Conservation (phyloP, 2,329 filamentous ascomycete genomes). For the Lecanicillium sp. region DNA sequence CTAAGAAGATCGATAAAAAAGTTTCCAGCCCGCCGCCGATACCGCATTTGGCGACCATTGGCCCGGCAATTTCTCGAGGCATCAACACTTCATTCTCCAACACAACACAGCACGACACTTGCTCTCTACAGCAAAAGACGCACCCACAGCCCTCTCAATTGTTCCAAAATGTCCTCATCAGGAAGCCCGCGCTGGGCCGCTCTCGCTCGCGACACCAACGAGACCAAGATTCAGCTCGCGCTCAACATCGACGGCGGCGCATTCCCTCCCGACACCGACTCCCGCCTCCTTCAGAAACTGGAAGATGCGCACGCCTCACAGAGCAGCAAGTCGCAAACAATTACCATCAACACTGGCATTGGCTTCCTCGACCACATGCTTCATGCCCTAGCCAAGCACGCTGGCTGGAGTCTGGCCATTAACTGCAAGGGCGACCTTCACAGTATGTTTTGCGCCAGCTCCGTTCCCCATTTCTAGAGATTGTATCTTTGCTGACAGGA, state of each 20-base stretch:
- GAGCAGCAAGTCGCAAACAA: conserved; percentile 73
- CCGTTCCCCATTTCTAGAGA: no score
- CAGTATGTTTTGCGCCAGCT: conserved; percentile 52
- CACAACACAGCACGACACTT: no score
- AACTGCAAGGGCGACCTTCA: conserved; percentile 82
- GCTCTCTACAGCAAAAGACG: no score
- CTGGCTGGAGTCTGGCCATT: conserved; percentile 83
- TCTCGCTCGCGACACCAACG: conserved; percentile 86
- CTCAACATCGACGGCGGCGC: conserved; percentile 88
- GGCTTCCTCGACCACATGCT: conserved; percentile 99
- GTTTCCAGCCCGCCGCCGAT: neutral
- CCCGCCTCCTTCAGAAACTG: conserved; percentile 36
- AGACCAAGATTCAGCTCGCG: conserved; percentile 91
- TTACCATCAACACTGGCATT: conserved; percentile 85
- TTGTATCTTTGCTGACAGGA: neutral
- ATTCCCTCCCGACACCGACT: conserved; percentile 57
- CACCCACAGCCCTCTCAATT: no score
- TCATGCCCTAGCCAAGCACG: conserved; percentile 91
- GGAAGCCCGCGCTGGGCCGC: conserved; percentile 55
- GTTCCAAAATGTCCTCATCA: conserved; percentile 1
- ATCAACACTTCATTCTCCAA: no score
- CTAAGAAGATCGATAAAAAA: no score
- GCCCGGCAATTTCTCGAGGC: no score
- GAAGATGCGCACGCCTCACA: conserved; percentile 71
- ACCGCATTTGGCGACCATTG: neutral